Conservation (phyloP, 2,329 filamentous ascomycete genomes). For the Arthrobotrys megalospora region DNA sequence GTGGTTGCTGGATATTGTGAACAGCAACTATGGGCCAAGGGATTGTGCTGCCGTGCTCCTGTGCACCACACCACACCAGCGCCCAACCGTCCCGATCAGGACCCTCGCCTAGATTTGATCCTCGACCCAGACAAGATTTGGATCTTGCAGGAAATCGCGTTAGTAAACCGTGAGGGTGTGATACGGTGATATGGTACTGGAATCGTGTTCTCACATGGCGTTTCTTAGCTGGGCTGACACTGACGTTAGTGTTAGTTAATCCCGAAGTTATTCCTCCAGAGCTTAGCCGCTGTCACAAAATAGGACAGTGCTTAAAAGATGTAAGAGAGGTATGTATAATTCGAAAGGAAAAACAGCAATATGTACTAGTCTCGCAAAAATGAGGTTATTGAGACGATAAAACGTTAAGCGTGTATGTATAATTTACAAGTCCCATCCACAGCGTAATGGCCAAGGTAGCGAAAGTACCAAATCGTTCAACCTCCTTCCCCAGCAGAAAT, state of each 20-base stretch:
- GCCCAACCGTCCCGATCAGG: neutral
- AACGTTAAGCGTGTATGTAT: slow-evolving; percentile 30
- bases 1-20: neutral
- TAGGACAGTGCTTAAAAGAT: slow-evolving; percentile 6
- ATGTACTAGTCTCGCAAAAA: slow-evolving; percentile 48
- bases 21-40: neutral
- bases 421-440: slow-evolving; percentile 51
- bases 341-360: slow-evolving; percentile 12
- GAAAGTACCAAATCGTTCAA: slow-evolving; percentile 12
- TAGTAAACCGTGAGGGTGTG: slow-evolving; percentile 6
- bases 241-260: slow-evolving; percentile 3
- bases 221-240: neutral
- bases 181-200: slow-evolving; percentile 6
- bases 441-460: slow-evolving; percentile 11
- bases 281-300: slow-evolving; percentile 55
- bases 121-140: slow-evolving; percentile 4
- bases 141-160: slow-evolving; percentile 16
- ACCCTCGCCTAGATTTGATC: slow-evolving; percentile 12
- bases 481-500: slow-evolving; percentile 24
- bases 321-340: slow-evolving; percentile 40
- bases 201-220: slow-evolving; percentile 22
- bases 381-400: slow-evolving; percentile 34
- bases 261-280: neutral
- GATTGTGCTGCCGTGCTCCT: neutral
- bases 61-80: neutral